Evolutionary conservation across 129 eudicot genomes (phyloP).

Genomic region (Solidago caesia): DNA sequence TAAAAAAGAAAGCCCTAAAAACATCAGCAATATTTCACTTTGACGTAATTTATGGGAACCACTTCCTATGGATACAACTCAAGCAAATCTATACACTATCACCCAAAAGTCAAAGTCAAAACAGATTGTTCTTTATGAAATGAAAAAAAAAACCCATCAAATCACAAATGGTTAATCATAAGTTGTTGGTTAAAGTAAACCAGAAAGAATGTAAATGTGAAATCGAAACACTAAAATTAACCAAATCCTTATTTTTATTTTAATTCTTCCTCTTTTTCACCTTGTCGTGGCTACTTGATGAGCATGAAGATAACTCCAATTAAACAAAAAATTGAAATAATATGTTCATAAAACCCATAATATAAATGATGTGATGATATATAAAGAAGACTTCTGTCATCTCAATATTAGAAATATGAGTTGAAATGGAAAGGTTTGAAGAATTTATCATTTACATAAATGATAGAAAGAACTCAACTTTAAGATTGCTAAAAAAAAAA

Average conservation of each 20-base stretch:
- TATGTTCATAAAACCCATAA: not conserved
- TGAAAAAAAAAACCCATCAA: no score
- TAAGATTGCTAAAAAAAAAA: not conserved
- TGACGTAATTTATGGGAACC: no score
- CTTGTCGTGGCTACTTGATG: slow-evolving; percentile 10
- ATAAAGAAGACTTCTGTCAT: not conserved
- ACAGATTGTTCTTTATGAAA: not conserved
- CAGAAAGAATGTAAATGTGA: not conserved
- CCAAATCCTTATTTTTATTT: not conserved
- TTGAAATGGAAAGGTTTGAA: not conserved
- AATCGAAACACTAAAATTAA: not conserved
- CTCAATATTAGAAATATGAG: not conserved
- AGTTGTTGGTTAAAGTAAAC: not conserved
- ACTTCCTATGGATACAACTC: no score
- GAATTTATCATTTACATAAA: not conserved
- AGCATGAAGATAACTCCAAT: not conserved
- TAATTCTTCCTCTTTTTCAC: slow-evolving; percentile 20
- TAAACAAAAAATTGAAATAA: not conserved
- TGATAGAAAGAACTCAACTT: not conserved
- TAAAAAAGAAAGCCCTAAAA: no score
- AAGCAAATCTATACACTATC: not conserved
- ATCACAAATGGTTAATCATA: not conserved
- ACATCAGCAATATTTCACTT: no score
- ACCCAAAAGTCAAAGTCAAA: not conserved
- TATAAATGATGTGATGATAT: not conserved